A percentile compares a stretch with the other conserved stretches of the same genome.
Evolutionary conservation across 1,284 basidiomycete genomes (phyloP).

Genomic region (Entoloma clypeatum): DNA sequence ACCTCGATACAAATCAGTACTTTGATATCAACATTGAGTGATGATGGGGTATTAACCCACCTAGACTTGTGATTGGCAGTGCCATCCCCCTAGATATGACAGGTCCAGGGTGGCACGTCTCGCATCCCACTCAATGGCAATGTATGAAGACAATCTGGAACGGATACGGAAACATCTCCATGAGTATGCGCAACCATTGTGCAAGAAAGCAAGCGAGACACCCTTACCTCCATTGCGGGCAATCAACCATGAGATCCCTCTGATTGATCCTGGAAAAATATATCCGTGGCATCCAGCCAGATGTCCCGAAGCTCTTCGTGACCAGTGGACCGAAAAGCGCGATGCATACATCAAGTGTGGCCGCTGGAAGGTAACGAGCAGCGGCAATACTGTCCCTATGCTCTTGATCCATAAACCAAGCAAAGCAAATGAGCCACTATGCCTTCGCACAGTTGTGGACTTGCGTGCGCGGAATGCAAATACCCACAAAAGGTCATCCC

Average conservation of each 20-base stretch:
- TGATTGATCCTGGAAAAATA: conserved; percentile 28
- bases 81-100: conserved; percentile 15
- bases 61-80: conserved; percentile 22
- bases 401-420: conserved; percentile 20
- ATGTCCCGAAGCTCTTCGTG: conserved; percentile 27
- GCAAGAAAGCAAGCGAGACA: conserved; percentile 21
- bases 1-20: conserved; percentile 21
- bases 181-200: conserved; percentile 22
- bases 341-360: conserved; percentile 25
- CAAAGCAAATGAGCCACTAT: conserved; percentile 5
- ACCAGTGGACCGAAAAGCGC: conserved; percentile 25
- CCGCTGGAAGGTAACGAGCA: conserved; percentile 24
- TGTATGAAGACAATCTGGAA: conserved; percentile 18
- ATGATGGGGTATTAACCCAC: conserved; percentile 19
- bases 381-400: conserved; percentile 33
- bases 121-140: conserved; percentile 11
- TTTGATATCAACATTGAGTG: conserved; percentile 32
- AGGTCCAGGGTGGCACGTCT: conserved; percentile 19
- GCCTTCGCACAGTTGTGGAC: conserved; percentile 18
- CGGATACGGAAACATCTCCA: conserved; percentile 15
- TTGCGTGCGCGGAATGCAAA: conserved; percentile 22
- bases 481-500: conserved; percentile 19
- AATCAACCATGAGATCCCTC: conserved; percentile 33
- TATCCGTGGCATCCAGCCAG: conserved; percentile 26
- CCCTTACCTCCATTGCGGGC: conserved; percentile 27